Evolutionary conservation across 23 red algal species (phyloP).

Genomic region (Pyropia haitanensis): DNA sequence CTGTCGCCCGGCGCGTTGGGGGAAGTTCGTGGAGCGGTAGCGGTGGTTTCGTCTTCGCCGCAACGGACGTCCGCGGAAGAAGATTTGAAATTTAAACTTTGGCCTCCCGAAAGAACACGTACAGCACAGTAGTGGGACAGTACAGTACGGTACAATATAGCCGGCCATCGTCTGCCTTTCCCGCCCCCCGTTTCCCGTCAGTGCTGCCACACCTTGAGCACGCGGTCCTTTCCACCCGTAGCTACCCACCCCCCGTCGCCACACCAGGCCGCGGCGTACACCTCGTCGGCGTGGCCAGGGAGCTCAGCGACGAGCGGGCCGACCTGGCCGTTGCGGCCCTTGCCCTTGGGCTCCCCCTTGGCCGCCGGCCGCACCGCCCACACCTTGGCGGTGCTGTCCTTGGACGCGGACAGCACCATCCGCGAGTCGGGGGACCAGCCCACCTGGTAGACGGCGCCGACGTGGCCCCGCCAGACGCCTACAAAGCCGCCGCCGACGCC

Average conservation of each 20-base stretch:
- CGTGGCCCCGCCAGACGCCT: slow-evolving; percentile 75
- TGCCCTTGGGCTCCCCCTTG: too few species aligned
- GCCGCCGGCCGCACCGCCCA: slow-evolving; percentile 40
- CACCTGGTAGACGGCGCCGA: slow-evolving; percentile 78
- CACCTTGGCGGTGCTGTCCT: slow-evolving; percentile 92
- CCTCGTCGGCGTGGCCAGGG: slow-evolving; percentile 96
- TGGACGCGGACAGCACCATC: slow-evolving; percentile 60
- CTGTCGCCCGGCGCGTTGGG: too few species aligned
- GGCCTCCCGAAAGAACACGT: too few species aligned
- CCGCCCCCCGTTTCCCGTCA: slow-evolving; percentile 11
- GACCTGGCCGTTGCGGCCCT: too few species aligned
- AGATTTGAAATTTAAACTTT: too few species aligned
- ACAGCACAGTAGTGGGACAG: too few species aligned
- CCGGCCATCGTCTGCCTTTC: too few species aligned
- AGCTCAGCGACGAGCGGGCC: slow-evolving; percentile 67
- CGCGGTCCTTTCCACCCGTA: slow-evolving; percentile 80
- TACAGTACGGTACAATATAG: too few species aligned
- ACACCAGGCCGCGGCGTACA: slow-evolving; percentile 90
- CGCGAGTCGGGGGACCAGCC: slow-evolving; percentile 83
- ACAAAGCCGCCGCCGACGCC: slow-evolving; percentile 61
- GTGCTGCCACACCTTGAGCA: slow-evolving; percentile 94
- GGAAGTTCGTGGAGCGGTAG: too few species aligned
- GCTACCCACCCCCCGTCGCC: slow-evolving; percentile 66
- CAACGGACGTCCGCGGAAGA: too few species aligned
- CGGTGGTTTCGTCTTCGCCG: too few species aligned